Evolutionary conservation across 306 rosid species (phyloP).

Genomic region (Sicyos baderoa): DNA sequence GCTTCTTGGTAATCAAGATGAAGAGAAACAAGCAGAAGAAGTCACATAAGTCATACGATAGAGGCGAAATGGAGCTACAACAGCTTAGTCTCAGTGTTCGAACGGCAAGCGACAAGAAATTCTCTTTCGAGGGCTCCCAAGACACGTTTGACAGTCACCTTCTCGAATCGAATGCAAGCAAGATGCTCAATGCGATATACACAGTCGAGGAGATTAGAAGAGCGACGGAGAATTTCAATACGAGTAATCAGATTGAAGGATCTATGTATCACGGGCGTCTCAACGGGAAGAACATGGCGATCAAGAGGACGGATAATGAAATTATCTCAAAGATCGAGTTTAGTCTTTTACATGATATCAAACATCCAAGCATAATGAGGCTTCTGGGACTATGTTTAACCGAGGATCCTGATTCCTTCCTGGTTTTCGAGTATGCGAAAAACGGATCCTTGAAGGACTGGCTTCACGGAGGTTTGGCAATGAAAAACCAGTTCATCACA

Average conservation of each 20-base stretch:
- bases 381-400: conserved; percentile 49
- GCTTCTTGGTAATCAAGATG: conserved; percentile 37
- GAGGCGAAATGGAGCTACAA: conserved; percentile 64
- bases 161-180: conserved; percentile 29
- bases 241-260: conserved; percentile 71
- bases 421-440: conserved; percentile 65
- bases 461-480: conserved; percentile 89
- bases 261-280: conserved; percentile 67
- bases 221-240: conserved; percentile 73
- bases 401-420: conserved; percentile 46
- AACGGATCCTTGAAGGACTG: conserved; percentile 88
- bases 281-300: conserved; percentile 68
- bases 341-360: conserved; percentile 40
- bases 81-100: conserved; percentile 70
- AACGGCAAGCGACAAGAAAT: conserved; percentile 72
- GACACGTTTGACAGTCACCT: conserved; percentile 37
- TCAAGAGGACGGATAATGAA: conserved; percentile 38
- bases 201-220: conserved; percentile 49
- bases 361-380: conserved; percentile 72
- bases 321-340: conserved; percentile 43
- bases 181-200: conserved; percentile 45
- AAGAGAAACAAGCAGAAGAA: conserved; percentile 40
- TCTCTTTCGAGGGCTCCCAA: conserved; percentile 63
- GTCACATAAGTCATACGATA: conserved; percentile 32
- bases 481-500: conserved; percentile 82